These are phyloP conservation scores for Arthroderma sp. DNA, from an alignment of 2,329 filamentous ascomycete species.

Conservation along the genomic window DNA sequence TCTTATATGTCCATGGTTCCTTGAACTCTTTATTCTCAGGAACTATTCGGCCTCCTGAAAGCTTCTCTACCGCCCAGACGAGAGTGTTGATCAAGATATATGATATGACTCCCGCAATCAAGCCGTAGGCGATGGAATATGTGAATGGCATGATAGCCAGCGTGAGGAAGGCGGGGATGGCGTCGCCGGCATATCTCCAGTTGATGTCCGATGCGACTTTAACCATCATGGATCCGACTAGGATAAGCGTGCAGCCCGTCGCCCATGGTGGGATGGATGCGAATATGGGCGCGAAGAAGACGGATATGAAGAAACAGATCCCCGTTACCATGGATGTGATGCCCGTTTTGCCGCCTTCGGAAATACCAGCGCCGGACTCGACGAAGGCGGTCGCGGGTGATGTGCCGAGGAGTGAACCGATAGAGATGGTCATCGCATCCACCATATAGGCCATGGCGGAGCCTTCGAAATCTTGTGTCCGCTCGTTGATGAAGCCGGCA, in stretches of 20 bases:
- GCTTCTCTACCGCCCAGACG: conserved; percentile 55
- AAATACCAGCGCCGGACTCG: conserved; percentile 80
- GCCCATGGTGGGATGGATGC: conserved; percentile 83
- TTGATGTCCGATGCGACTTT: conserved; percentile 70
- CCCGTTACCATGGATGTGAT: conserved; percentile 70
- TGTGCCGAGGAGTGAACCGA: conserved; percentile 63
- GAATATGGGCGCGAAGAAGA: conserved; percentile 86
- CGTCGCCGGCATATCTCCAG: conserved; percentile 75
- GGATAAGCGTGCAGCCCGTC: conserved; percentile 73
- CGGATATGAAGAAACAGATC: conserved; percentile 70
- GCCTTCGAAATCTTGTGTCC: conserved; percentile 77
- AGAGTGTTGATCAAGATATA: conserved; percentile 64
- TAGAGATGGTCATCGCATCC: conserved; percentile 66
- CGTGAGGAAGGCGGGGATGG: conserved; percentile 71
- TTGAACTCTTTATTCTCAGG: conserved; percentile 64
- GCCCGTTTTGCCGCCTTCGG: conserved; percentile 73
- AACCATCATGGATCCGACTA: conserved; percentile 82
- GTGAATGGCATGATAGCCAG: conserved; percentile 81
- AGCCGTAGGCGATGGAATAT: conserved; percentile 74
- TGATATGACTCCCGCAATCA: conserved; percentile 66
- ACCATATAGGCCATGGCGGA: conserved; percentile 74
- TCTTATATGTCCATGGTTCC: conserved; percentile 67
- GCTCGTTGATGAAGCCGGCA: conserved; percentile 63
- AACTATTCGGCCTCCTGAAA: conserved; percentile 54
- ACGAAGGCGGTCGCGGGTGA: conserved; percentile 79